Base-by-base conservation (phyloP, 2,329 filamentous ascomycete genomes). In the Aspergillus sp. region DNA sequence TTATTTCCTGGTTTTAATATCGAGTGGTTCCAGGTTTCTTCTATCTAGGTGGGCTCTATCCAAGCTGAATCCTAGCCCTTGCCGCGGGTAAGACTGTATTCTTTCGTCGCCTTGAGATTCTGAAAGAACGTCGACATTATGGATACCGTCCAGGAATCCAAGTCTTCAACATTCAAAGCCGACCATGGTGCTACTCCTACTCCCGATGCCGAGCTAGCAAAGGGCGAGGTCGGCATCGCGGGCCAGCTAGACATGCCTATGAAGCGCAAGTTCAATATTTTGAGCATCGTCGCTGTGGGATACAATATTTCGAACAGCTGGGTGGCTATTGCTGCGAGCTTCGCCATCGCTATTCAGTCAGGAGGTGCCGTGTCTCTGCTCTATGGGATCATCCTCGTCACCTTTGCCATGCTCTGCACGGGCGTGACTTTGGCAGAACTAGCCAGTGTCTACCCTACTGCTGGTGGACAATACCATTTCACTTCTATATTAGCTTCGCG, bases 291-390 rank as follows among this genome's bases (percentile, higher is more conserved):
- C 47, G 62, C 65, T 19, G 58, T 66, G 27, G 65, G 64, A 1
- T 67, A 67, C 55, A 67, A 67, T 40, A 67, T 66, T 39, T 62
- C 64, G 17, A 67, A 66, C 54, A 67, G 65, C 54, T 67, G 65
- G 65, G 57, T 67, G 6, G 65, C 65, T 12, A 67, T 67, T 14
- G 65, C 65, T 11, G 47, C 64, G 12, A 67, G 65, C n/a, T 67
- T 66, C n/a, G 56, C 64, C 14, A 66, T 67, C 17, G 64, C 65
- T 27, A 63, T 66, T 15, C 63, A 66, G 51, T 66, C 62, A 6
- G 64, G 64, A 11, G 64, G 64, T 1, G 56, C 64, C 1, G 41
- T 64, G n/a, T 64, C 64, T 3, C 52, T 66, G 12, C 58, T 66
- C 6, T 66, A 66, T 41, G 64, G 64, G 12, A 66, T 66, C 27